Percentiles rank a stretch among this genome's conserved stretches.
These are phyloP conservation scores for Alliaria petiolata DNA, from an alignment of 345 rosid species.

Conservation along the genomic window DNA sequence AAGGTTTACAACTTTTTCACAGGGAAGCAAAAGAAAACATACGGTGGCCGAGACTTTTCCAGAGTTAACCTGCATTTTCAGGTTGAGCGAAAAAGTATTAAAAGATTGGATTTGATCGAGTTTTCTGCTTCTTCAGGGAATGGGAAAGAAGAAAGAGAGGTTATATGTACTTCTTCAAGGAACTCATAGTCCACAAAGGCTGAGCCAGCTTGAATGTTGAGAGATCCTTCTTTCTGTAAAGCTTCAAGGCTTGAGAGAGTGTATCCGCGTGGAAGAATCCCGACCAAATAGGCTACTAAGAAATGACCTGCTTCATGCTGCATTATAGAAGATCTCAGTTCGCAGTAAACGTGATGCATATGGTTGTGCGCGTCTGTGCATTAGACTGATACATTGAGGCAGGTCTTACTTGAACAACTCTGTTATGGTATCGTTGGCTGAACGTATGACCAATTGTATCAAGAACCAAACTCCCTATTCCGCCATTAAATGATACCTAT, in stretches of 20 bases:
- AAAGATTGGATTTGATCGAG: slow-evolving; percentile 8
- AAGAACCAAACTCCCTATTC: slow-evolving; percentile 72
- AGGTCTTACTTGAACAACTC: slow-evolving; percentile 68
- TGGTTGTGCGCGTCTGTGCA: too few species aligned
- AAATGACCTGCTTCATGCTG: slow-evolving; percentile 99
- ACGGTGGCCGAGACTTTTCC: slow-evolving; percentile 79
- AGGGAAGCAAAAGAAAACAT: slow-evolving; percentile 24
- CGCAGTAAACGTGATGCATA: too few species aligned
- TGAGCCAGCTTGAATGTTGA: slow-evolving; percentile 90
- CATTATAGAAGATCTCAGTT: slow-evolving; percentile 10
- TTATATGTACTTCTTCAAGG: slow-evolving; percentile 71
- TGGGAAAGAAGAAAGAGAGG: background rate
- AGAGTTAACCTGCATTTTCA: slow-evolving; percentile 51
- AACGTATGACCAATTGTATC: slow-evolving; percentile 82
- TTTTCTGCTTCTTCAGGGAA: background rate
- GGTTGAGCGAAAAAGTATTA: slow-evolving; percentile 11
- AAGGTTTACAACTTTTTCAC: background rate
- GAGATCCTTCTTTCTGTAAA: slow-evolving; percentile 82
- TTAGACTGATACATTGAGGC: background rate
- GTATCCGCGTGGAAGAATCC: slow-evolving; percentile 76
- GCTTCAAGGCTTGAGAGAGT: slow-evolving; percentile 76
- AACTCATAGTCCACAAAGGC: slow-evolving; percentile 89
- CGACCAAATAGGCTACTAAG: slow-evolving; percentile 82
- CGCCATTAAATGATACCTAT: slow-evolving; percentile 84
- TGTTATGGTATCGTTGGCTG: slow-evolving; percentile 70